phyloP scores from a whole-genome alignment of 2,329 filamentous ascomycete genomes.

The Cyclaneusma minus region DNA sequence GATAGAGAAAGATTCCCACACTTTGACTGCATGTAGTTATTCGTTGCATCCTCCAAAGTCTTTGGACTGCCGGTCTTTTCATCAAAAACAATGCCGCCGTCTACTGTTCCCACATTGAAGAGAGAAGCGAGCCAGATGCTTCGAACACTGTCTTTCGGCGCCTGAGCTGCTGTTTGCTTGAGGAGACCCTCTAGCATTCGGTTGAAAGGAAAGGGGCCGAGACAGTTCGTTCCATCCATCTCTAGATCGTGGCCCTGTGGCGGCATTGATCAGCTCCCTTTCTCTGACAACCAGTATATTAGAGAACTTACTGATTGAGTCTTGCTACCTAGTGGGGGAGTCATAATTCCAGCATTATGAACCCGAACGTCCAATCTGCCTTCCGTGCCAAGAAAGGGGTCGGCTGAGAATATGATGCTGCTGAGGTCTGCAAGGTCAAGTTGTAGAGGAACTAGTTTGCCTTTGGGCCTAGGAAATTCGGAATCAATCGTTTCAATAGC shows the following conservation, averaged over 20 bases:
- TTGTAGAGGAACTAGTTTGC: conserved; percentile 9
- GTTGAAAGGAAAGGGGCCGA: conserved; percentile 9
- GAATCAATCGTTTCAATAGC: conserved; percentile 25
- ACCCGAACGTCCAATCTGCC: conserved; percentile 23
- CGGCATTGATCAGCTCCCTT: not conserved
- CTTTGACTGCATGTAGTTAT: conserved; percentile 21
- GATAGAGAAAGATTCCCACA: conserved; percentile 17
- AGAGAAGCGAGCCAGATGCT: conserved; percentile 17
- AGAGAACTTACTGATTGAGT: conserved; percentile 15
- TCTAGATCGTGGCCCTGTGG: conserved; percentile 8
- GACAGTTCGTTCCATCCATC: conserved; percentile 10
- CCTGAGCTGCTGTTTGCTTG: conserved; percentile 7
- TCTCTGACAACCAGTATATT: not conserved
- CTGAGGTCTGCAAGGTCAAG: conserved; percentile 16
- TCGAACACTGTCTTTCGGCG: conserved; percentile 13
- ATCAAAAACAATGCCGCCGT: conserved; percentile 13
- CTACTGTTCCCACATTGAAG: conserved; percentile 6
- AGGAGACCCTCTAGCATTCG: conserved; percentile 9
- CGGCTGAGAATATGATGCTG: conserved; percentile 13
- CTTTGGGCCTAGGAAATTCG: conserved; percentile 15
- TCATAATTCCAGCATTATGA: conserved; percentile 30
- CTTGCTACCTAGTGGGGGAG: conserved; percentile 22
- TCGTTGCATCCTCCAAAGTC: conserved; percentile 8
- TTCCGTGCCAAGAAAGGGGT: conserved; percentile 17
- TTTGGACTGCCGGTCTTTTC: conserved; percentile 9